phyloP scores from a whole-genome alignment of 169 alveolate genomes.

The Perkinsus olseni region DNA sequence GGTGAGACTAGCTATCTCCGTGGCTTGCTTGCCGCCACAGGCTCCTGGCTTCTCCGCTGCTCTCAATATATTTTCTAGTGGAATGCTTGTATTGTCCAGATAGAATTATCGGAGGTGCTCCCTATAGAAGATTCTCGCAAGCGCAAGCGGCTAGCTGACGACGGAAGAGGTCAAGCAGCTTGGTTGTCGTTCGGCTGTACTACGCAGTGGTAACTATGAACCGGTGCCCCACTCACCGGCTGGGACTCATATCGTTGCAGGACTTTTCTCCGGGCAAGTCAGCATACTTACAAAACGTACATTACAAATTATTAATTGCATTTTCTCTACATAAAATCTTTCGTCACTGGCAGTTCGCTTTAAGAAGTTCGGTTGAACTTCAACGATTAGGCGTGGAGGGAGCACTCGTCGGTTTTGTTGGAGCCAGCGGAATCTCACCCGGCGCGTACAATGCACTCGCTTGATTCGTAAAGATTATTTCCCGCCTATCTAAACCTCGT shows the following conservation, averaged over 20 bases:
- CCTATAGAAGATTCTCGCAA: not conserved
- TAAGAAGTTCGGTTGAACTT: too few species aligned
- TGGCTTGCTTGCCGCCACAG: not conserved
- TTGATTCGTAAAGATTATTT: too few species aligned
- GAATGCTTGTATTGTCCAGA: not conserved
- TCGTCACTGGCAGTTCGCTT: too few species aligned
- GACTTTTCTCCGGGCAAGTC: not conserved
- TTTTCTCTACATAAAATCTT: too few species aligned
- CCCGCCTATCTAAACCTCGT: too few species aligned
- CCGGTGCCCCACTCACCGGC: not conserved
- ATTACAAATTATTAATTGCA: too few species aligned
- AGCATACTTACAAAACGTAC: too few species aligned
- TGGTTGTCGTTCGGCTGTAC: not conserved
- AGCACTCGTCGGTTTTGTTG: too few species aligned
- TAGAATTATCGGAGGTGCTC: not conserved
- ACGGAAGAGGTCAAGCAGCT: not conserved
- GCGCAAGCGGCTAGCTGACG: not conserved
- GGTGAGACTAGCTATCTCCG: not conserved
- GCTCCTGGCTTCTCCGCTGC: not conserved
- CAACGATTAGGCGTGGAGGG: too few species aligned
- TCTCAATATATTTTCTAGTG: too few species aligned
- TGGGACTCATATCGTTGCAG: not conserved
- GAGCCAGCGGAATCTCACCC: too few species aligned
- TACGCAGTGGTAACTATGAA: not conserved
- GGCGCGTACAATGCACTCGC: too few species aligned